These are phyloP conservation scores for Amanita subjunquillea DNA, from an alignment of 768 basidiomycete species.

Conservation along the genomic window DNA sequence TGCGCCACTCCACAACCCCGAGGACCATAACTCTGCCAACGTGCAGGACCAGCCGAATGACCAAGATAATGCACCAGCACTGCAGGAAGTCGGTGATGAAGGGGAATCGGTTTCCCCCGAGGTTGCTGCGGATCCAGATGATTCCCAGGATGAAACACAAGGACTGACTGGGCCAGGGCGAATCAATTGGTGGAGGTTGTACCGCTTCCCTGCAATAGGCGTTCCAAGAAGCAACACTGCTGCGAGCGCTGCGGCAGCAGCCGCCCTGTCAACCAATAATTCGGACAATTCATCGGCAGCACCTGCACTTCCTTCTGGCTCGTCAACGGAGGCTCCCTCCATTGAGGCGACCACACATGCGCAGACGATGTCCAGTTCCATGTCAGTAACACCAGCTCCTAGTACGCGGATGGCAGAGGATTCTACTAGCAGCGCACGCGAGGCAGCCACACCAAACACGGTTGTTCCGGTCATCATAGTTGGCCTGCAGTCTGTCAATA, in stretches of 20 bases:
- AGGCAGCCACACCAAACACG: slow-evolving; percentile 19
- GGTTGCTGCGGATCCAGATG: slow-evolving; percentile 1
- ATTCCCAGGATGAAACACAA: slow-evolving; percentile 12
- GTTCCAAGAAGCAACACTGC: slow-evolving; percentile 14
- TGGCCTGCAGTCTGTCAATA: slow-evolving; percentile 66
- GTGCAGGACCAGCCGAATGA: neutral
- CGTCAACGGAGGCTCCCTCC: slow-evolving; percentile 6
- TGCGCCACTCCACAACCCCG: neutral
- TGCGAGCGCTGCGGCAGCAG: slow-evolving; percentile 17
- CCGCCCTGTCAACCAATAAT: slow-evolving; percentile 5
- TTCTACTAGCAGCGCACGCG: slow-evolving; percentile 1
- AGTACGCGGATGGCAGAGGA: slow-evolving; percentile 7
- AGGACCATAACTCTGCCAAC: neutral
- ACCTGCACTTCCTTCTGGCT: slow-evolving; percentile 9
- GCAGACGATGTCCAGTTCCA: neutral
- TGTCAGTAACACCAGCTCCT: slow-evolving; percentile 7
- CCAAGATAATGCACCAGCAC: neutral
- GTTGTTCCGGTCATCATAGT: slow-evolving; percentile 81
- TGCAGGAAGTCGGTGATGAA: neutral
- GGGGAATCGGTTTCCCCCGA: neutral
- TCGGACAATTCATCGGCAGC: neutral
- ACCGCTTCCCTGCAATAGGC: slow-evolving; percentile 66
- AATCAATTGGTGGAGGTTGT: slow-evolving; percentile 78
- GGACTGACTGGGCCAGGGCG: slow-evolving; percentile 27
- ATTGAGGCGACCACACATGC: slow-evolving; percentile 3